Evolutionary conservation across 805 yeast species (phyloP).

Genomic region (Yamadazyma nakazawae): DNA sequence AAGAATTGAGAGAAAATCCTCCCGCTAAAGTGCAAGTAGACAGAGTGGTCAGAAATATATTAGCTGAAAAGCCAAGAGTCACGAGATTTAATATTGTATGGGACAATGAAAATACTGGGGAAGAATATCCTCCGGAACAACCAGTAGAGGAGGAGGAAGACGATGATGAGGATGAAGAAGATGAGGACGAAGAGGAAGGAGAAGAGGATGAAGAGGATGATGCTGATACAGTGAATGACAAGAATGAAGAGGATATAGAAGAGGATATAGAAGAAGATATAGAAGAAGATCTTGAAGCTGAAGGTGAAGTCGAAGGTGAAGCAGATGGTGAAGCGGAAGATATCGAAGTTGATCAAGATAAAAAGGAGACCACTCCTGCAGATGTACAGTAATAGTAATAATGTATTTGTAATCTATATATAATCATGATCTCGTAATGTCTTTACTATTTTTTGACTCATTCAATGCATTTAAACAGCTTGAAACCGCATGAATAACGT

Average conservation of each 20-base stretch:
- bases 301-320: background rate
- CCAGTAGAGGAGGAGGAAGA: conserved; percentile 62
- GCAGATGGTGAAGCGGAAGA: background rate
- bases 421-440: conserved; percentile 7
- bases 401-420: conserved; percentile 2
- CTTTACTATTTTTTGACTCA: conserved; percentile 13
- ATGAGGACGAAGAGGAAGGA: conserved; percentile 51
- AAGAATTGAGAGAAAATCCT: conserved; percentile 89
- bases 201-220: conserved; percentile 38
- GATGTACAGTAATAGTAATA: conserved; percentile 4
- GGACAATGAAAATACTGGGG: conserved; percentile 73
- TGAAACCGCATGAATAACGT: conserved; percentile 27
- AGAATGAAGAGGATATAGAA: conserved; percentile 28
- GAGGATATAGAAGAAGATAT: conserved; percentile 41
- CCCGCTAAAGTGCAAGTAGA: conserved; percentile 92
- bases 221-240: conserved; percentile 31
- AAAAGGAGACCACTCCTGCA: conserved; percentile 9
- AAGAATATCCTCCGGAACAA: conserved; percentile 77
- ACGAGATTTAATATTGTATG: conserved; percentile 96
- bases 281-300: conserved; percentile 22
- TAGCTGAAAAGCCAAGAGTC: conserved; percentile 97
- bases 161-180: conserved; percentile 53
- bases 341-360: background rate
- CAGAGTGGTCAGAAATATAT: conserved; percentile 86
- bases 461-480: conserved; percentile 29